Conservation (phyloP, 208 protist species). For the Endotrypanum monterogeii region DNA sequence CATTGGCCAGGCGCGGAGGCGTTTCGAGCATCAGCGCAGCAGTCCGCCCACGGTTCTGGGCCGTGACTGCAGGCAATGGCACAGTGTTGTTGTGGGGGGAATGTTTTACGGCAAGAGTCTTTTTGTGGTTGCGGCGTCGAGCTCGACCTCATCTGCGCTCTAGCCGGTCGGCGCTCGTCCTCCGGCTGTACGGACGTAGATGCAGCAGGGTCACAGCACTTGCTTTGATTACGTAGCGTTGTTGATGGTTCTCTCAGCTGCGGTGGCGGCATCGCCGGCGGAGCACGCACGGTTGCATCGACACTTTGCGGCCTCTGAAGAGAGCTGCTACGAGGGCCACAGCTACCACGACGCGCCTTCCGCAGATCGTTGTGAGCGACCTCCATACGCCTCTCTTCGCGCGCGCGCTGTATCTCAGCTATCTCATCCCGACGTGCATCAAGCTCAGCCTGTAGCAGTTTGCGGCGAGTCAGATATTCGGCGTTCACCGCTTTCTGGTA, state of each 20-base stretch:
- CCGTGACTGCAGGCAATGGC: background rate
- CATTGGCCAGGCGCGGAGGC: slow-evolving; percentile 5
- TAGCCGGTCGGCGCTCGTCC: background rate
- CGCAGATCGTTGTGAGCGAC: slow-evolving; percentile 12
- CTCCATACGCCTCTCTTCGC: slow-evolving; percentile 21
- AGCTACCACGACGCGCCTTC: background rate
- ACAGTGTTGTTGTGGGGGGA: background rate
- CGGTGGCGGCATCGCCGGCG: background rate
- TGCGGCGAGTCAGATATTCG: slow-evolving; percentile 61
- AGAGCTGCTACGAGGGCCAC: slow-evolving; percentile 1
- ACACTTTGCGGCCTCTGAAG: slow-evolving; percentile 1
- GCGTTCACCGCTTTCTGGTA: slow-evolving; percentile 49
- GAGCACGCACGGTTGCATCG: background rate
- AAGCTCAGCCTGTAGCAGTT: slow-evolving; percentile 70
- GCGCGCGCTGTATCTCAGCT: slow-evolving; percentile 19
- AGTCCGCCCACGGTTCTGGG: background rate
- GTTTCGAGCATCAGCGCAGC: background rate
- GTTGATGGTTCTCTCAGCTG: background rate
- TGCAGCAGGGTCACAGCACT: background rate
- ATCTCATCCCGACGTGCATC: slow-evolving; percentile 52
- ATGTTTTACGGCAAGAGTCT: background rate
- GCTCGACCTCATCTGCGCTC: background rate
- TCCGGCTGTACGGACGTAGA: background rate
- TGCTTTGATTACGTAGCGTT: background rate
- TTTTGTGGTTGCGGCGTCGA: background rate